These are phyloP conservation scores for Candida taoyuanica DNA, from an alignment of 805 yeast genomes.

Conservation along the genomic window DNA sequence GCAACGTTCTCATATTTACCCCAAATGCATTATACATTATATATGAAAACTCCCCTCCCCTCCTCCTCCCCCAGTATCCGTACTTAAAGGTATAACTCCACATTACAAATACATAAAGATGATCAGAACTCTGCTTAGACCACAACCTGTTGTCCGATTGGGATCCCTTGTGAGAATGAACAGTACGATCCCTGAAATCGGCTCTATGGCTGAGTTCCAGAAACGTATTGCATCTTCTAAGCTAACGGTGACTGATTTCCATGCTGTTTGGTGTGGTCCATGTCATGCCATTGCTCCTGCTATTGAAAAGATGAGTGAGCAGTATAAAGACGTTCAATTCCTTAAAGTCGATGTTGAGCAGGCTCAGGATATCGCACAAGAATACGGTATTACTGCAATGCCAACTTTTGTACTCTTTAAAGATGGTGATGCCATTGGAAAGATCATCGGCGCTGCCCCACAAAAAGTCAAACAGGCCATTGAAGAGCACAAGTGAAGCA, in stretches of 20 bases:
- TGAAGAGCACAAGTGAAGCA: slow-evolving; percentile 25
- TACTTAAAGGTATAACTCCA: too few relatives aligned
- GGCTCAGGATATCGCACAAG: slow-evolving; percentile 52
- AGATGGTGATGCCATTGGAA: slow-evolving; percentile 52
- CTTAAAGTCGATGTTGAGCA: slow-evolving; percentile 70
- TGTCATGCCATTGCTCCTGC: slow-evolving; percentile 67
- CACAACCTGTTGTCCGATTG: too few relatives aligned
- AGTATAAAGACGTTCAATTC: slow-evolving; percentile 48
- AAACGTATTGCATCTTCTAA: slow-evolving; percentile 32
- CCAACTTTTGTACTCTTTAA: slow-evolving; percentile 64
- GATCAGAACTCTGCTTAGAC: slow-evolving; percentile 3
- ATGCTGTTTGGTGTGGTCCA: slow-evolving; percentile 79
- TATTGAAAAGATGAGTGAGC: slow-evolving; percentile 36
- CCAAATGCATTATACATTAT: too few relatives aligned
- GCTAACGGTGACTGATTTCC: slow-evolving; percentile 56
- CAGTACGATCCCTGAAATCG: slow-evolving; percentile 32
- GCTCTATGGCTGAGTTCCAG: slow-evolving; percentile 33
- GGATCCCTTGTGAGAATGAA: slow-evolving; percentile 10
- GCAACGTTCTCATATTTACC: too few relatives aligned
- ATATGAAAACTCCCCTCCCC: too few relatives aligned
- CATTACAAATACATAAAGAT: background rate
- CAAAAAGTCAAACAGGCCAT: slow-evolving; percentile 31
- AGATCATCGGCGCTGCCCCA: slow-evolving; percentile 59
- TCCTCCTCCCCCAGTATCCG: too few relatives aligned
- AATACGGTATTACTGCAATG: slow-evolving; percentile 65